These are phyloP conservation scores for Tephrocybe rancida DNA, from an alignment of 768 basidiomycete species.

Conservation along the genomic window DNA sequence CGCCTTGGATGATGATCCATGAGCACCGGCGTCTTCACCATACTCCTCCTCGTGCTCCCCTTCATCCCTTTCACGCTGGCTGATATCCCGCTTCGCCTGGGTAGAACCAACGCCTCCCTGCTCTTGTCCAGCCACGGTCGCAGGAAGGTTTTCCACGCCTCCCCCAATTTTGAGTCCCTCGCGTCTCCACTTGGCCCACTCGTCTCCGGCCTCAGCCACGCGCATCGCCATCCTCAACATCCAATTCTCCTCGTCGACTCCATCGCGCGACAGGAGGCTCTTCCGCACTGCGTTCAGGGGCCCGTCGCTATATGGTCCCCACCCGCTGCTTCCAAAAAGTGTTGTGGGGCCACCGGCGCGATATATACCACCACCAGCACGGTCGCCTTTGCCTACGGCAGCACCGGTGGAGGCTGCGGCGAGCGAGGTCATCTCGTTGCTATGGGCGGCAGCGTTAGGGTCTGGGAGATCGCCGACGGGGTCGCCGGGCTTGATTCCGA, in stretches of 20 bases:
- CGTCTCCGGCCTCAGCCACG: conserved; percentile 61
- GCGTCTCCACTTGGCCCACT: conserved; percentile 61
- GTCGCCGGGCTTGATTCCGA: conserved; percentile 82
- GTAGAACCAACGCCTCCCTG: conserved; percentile 16
- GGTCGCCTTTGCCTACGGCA: conserved; percentile 40
- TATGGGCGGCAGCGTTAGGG: conserved; percentile 57
- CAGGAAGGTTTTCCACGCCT: conserved; percentile 32
- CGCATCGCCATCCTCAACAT: conserved; percentile 79
- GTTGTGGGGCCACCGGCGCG: conserved; percentile 93
- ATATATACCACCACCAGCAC: conserved; percentile 69
- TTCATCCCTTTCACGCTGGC: conserved; percentile 28
- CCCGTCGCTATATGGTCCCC: conserved; percentile 88
- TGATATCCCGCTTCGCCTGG: conserved; percentile 30
- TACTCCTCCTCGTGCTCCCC: conserved; percentile 24
- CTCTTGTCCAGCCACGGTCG: conserved; percentile 29
- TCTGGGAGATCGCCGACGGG: conserved; percentile 83
- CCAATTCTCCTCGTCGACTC: conserved; percentile 90
- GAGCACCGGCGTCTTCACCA: conserved; percentile 16
- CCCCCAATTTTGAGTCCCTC: conserved; percentile 56
- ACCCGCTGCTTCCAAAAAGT: conserved; percentile 81
- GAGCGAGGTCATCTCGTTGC: conserved; percentile 42
- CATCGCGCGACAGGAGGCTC: conserved; percentile 74
- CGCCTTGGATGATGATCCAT: background rate
- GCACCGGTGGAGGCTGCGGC: conserved; percentile 37
- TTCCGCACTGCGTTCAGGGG: conserved; percentile 85